These are phyloP conservation scores for Mrakia frigida DNA, from an alignment of 768 basidiomycete species.

Conservation along the genomic window DNA sequence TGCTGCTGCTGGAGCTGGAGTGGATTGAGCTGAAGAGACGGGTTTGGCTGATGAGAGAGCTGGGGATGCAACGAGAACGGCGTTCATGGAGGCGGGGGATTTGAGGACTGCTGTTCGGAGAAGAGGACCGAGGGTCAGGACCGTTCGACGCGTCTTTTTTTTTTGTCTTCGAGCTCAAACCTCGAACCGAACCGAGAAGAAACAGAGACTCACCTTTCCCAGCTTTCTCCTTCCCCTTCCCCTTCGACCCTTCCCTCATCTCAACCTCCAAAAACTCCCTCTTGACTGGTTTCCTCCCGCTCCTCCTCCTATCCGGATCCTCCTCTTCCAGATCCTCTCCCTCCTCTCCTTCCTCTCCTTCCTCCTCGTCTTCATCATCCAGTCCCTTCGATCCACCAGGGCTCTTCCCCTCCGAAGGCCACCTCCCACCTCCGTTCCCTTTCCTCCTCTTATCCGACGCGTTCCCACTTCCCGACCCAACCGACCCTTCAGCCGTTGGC, in stretches of 20 bases:
- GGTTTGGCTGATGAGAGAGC: neutral
- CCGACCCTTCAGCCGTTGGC: neutral
- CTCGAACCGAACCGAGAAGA: neutral
- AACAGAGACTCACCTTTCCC: neutral
- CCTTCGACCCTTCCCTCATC: conserved; percentile 5
- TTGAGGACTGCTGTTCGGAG: neutral
- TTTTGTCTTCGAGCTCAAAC: neutral
- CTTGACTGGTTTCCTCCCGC: conserved; percentile 17
- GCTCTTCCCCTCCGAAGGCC: conserved; percentile 9
- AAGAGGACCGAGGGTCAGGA: neutral
- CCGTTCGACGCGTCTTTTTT: neutral
- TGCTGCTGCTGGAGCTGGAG: neutral
- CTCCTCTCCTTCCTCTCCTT: neutral
- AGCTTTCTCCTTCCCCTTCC: neutral
- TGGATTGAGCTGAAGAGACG: neutral
- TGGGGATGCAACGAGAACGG: neutral
- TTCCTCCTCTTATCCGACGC: neutral
- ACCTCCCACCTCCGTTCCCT: conserved; percentile 1
- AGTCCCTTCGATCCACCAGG: neutral
- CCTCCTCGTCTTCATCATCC: neutral
- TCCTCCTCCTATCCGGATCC: neutral
- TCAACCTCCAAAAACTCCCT: conserved; percentile 19
- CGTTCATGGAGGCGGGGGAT: neutral
- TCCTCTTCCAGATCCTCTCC: neutral
- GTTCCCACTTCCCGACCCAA: too few species aligned